Conservation (phyloP, 148 eudicot species). For the Chenopodium berlandieri region DNA sequence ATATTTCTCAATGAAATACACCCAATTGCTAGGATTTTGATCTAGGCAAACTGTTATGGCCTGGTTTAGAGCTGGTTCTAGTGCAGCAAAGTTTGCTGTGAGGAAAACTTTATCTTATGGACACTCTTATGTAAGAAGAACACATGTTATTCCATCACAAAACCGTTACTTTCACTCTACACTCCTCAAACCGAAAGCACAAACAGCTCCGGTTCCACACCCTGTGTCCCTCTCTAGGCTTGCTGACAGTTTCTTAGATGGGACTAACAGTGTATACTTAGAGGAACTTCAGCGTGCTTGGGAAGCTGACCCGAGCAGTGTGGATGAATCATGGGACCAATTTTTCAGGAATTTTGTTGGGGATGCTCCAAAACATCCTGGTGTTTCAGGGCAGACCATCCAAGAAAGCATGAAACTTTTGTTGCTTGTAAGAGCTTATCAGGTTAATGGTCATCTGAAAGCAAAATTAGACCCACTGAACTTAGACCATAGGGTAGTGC, state of each 20-base stretch:
- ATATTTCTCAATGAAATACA: too few species aligned
- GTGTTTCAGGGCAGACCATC: slow-evolving; percentile 85
- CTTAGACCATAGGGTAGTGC: slow-evolving; percentile 56
- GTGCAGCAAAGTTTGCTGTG: slow-evolving; percentile 63
- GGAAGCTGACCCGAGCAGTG: slow-evolving; percentile 94
- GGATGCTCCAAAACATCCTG: slow-evolving; percentile 61
- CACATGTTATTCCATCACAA: slow-evolving; percentile 37
- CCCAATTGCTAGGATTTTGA: too few species aligned
- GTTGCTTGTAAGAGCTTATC: slow-evolving; percentile 85
- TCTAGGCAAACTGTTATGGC: slow-evolving; percentile 32
- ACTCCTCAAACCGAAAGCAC: slow-evolving; percentile 28
- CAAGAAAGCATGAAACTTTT: slow-evolving; percentile 88
- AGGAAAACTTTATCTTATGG: slow-evolving; percentile 58
- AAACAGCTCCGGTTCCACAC: slow-evolving; percentile 71
- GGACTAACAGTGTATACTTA: slow-evolving; percentile 88
- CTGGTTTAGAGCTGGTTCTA: slow-evolving; percentile 81
- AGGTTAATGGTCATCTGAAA: slow-evolving; percentile 88
- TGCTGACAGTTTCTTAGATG: slow-evolving; percentile 85
- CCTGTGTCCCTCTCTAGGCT: slow-evolving; percentile 82
- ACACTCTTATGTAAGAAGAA: slow-evolving; percentile 46
- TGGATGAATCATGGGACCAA: slow-evolving; percentile 96
- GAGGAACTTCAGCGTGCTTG: slow-evolving; percentile 93
- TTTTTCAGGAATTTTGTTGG: slow-evolving; percentile 91
- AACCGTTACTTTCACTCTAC: slow-evolving; percentile 9
- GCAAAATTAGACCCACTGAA: slow-evolving; percentile 79